A percentile compares a stretch with the other conserved stretches of the same genome.
phyloP scores from a whole-genome alignment of 1,284 basidiomycete species.

The Wallemia mellicola region DNA sequence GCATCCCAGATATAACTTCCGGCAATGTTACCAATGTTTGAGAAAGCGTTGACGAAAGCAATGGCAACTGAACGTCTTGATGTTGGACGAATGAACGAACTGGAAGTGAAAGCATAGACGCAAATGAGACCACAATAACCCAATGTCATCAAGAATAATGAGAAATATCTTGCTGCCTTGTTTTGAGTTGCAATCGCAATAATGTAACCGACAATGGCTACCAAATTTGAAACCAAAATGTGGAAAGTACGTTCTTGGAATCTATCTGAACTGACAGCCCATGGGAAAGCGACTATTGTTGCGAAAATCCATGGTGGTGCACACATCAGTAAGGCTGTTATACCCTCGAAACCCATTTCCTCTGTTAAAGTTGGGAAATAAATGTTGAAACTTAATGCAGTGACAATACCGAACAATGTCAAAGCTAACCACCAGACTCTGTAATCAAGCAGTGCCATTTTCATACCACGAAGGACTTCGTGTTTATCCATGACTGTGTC shows the following conservation, averaged over 20 bases:
- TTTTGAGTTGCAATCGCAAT: not conserved
- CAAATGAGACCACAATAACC: not conserved
- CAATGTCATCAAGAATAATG: not conserved
- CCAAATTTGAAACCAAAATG: not conserved
- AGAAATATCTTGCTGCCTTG: not conserved
- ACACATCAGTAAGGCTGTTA: slow-evolving; percentile 9
- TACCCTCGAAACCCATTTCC: slow-evolving; percentile 10
- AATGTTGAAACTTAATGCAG: slow-evolving; percentile 12
- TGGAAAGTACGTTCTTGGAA: not conserved
- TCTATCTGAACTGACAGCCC: not conserved
- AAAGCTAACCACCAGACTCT: slow-evolving; percentile 7
- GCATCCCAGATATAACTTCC: not conserved
- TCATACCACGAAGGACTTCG: not conserved
- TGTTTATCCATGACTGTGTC: not conserved
- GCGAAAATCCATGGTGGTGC: slow-evolving; percentile 9
- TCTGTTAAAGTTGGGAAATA: slow-evolving; percentile 21
- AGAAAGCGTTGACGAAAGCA: not conserved
- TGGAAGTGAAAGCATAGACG: not conserved
- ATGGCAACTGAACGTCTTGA: not conserved
- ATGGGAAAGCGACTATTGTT: slow-evolving; percentile 5
- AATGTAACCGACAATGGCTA: not conserved
- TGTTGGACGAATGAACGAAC: not conserved
- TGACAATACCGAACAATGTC: slow-evolving; percentile 8
- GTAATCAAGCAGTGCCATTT: not conserved
- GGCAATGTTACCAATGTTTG: not conserved